A percentile compares a stretch with the other conserved stretches of the same genome.
Evolutionary conservation across 345 rosid genomes (phyloP).

Genomic region (Gossypium bickii): DNA sequence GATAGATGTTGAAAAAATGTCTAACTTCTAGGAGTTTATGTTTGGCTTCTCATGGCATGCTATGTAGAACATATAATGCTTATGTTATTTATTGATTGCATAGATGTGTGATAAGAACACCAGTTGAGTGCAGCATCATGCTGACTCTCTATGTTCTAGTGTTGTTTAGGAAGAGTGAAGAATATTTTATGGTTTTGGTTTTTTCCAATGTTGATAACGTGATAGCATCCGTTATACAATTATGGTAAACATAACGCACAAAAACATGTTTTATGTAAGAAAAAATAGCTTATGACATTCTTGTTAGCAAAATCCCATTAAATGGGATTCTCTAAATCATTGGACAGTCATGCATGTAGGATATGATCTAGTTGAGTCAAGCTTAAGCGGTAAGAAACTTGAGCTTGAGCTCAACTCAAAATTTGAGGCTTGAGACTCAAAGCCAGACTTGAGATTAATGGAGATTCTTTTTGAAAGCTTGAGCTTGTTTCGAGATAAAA

Average conservation of each 20-base stretch:
- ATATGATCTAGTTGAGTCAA: background rate
- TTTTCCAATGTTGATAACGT: background rate
- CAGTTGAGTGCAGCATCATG: background rate
- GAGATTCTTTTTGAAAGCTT: too few species aligned
- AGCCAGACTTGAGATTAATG: too few species aligned
- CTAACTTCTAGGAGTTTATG: background rate
- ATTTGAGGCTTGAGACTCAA: too few species aligned
- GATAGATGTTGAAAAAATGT: background rate
- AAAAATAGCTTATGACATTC: background rate
- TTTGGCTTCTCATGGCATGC: slow-evolving; percentile 6
- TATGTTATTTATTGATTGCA: background rate
- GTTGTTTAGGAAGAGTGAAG: background rate
- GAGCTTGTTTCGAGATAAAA: too few species aligned
- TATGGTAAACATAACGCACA: background rate
- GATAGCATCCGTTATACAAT: background rate
- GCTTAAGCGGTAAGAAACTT: too few species aligned
- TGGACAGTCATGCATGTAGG: too few species aligned
- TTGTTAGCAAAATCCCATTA: background rate
- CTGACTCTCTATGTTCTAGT: background rate
- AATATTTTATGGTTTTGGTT: background rate
- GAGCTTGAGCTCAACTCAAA: too few species aligned
- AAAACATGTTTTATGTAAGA: background rate
- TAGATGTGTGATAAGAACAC: background rate
- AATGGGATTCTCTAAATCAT: too few species aligned
- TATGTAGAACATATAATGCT: slow-evolving; percentile 6